A percentile compares a stretch with the other conserved stretches of the same genome.
These are phyloP conservation scores for Tubosaeta sp. DNA, from an alignment of 768 basidiomycete genomes.

Conservation along the genomic window DNA sequence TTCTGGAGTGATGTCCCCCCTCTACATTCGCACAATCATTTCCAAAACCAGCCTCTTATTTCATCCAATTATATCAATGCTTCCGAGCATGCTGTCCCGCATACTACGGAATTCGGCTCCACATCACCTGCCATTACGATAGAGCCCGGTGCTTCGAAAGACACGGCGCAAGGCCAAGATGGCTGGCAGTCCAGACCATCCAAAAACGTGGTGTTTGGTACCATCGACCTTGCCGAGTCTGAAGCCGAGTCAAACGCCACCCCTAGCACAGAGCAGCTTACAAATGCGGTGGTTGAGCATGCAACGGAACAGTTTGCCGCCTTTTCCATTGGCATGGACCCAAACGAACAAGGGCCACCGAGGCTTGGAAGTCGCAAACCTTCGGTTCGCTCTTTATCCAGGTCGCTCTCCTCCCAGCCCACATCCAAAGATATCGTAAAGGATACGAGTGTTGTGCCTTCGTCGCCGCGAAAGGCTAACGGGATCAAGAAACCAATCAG, in stretches of 20 bases:
- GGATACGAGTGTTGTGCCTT: neutral
- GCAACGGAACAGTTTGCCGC: conserved; percentile 29
- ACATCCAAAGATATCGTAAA: neutral
- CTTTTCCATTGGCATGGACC: conserved; percentile 45
- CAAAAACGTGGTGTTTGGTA: conserved; percentile 48
- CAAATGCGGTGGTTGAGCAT: conserved; percentile 14
- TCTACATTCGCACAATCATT: conserved; percentile 12
- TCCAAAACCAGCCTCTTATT: conserved; percentile 16
- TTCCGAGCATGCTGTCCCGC: conserved; percentile 10
- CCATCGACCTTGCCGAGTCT: conserved; percentile 35
- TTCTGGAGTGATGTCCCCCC: conserved; percentile 34
- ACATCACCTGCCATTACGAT: conserved; percentile 11
- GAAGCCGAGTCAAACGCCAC: neutral
- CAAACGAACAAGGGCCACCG: conserved; percentile 31
- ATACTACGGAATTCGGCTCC: conserved; percentile 17
- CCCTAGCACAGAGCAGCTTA: conserved; percentile 4
- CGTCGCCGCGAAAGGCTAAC: conserved; percentile 6
- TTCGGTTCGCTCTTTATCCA: conserved; percentile 18
- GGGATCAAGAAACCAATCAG: conserved; percentile 27
- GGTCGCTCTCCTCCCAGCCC: neutral
- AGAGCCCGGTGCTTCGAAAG: conserved; percentile 8
- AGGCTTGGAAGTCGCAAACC: conserved; percentile 26
- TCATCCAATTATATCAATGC: conserved; percentile 5
- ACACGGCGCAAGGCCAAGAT: conserved; percentile 5
- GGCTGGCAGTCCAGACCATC: conserved; percentile 5